phyloP scores from a whole-genome alignment of 2,329 filamentous ascomycete species.

The Aspergillus sp. region DNA sequence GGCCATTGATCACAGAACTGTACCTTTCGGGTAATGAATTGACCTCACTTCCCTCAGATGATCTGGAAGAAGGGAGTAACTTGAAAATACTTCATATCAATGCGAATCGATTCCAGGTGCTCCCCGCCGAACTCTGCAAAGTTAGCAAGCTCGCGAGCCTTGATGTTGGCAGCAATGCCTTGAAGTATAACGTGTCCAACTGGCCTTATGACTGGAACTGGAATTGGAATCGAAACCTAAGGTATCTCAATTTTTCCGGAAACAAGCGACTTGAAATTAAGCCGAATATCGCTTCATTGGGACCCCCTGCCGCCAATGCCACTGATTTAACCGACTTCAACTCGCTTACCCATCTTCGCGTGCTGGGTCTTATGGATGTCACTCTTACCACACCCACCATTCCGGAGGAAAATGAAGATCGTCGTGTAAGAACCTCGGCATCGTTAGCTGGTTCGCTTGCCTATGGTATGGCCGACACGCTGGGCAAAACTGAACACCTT shows the following conservation, averaged over 20 bases:
- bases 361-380: conserved; percentile 95
- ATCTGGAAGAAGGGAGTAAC: conserved; percentile 81
- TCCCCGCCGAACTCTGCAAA: conserved; percentile 91
- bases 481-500: conserved; percentile 87
- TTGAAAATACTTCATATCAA: conserved; percentile 92
- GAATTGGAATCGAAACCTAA: conserved; percentile 94
- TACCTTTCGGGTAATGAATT: conserved; percentile 94
- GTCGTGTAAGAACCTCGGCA: conserved; percentile 93
- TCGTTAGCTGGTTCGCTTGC: conserved; percentile 82
- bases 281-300: conserved; percentile 53
- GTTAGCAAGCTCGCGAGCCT: conserved; percentile 86
- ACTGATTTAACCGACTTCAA: conserved; percentile 84
- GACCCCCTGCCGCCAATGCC: conserved; percentile 46
- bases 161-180: conserved; percentile 86
- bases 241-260: conserved; percentile 91
- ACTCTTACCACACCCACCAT: conserved; percentile 89
- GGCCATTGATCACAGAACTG: conserved; percentile 83
- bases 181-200: conserved; percentile 99
- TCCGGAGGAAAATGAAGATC: conserved; percentile 89
- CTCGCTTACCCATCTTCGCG: conserved; percentile 71
- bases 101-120: conserved; percentile 93
- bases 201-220: conserved; percentile 99
- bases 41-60: conserved; percentile 84
- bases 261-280: conserved; percentile 95
- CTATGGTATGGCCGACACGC: conserved; percentile 95